These are phyloP conservation scores for Monosporascus sp. DNA, from an alignment of 2,329 filamentous ascomycete species.

Conservation along the genomic window DNA sequence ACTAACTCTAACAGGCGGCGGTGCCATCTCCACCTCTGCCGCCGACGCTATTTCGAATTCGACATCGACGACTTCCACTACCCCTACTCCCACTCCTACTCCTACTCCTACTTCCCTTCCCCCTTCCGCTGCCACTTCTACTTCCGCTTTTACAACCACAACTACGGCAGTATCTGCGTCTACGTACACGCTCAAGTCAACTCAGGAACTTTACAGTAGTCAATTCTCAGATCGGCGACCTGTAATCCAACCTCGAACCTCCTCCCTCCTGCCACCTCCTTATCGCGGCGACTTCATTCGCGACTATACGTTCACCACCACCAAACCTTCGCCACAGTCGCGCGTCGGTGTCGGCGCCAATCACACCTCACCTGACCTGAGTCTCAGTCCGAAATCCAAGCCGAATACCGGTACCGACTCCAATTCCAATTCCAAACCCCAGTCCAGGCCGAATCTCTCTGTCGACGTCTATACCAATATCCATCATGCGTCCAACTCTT, in stretches of 20 bases:
- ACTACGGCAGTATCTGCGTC: neutral
- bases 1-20: neutral
- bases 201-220: too few relatives aligned
- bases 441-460: neutral
- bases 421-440: neutral
- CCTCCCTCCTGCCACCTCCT: constrained; percentile 6
- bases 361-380: constrained; percentile 1
- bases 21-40: neutral
- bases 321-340: neutral
- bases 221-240: neutral
- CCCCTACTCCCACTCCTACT: neutral
- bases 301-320: neutral
- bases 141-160: neutral
- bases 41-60: neutral
- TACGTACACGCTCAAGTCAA: neutral
- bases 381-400: constrained; percentile 2
- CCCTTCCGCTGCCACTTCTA: neutral
- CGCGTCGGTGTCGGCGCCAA: too few relatives aligned
- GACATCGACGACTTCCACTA: neutral
- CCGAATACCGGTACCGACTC: constrained; percentile 3
- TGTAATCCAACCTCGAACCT: constrained; percentile 7
- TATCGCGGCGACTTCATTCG: neutral
- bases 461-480: neutral
- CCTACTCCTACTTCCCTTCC: neutral
- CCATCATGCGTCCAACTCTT: neutral